Conservation (phyloP, 2,329 filamentous ascomycete genomes). For the Beauveria australis region DNA sequence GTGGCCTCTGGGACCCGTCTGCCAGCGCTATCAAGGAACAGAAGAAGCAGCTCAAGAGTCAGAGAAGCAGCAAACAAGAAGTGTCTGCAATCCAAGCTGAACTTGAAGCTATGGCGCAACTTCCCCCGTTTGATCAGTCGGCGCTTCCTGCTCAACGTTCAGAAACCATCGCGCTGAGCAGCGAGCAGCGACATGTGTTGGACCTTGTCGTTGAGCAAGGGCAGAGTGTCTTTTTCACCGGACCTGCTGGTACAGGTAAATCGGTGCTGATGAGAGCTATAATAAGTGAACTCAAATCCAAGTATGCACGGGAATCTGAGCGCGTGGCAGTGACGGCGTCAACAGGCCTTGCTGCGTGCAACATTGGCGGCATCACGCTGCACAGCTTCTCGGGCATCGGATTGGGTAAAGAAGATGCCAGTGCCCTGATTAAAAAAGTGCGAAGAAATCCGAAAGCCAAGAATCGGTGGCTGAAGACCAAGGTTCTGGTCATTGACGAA, state of each 20-base stretch:
- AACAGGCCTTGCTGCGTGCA: constrained; percentile 90
- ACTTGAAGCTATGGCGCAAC: constrained; percentile 24
- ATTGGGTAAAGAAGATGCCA: constrained; percentile 79
- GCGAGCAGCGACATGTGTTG: constrained; percentile 78
- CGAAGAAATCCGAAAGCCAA: constrained; percentile 81
- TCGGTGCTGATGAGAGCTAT: constrained; percentile 92
- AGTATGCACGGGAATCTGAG: constrained; percentile 69
- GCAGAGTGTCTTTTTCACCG: constrained; percentile 95
- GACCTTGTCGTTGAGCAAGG: constrained; percentile 71
- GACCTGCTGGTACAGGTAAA: constrained; percentile 93
- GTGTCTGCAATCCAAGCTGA: constrained; percentile 31
- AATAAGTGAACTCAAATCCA: constrained; percentile 70
- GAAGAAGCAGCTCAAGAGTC: constrained; percentile 64
- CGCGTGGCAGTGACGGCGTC: constrained; percentile 89
- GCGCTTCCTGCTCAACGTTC: constrained; percentile 32
- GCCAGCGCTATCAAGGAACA: constrained; percentile 69
- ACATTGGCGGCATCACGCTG: constrained; percentile 89
- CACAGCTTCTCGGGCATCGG: constrained; percentile 97
- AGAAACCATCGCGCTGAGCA: constrained; percentile 61
- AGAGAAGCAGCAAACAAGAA: constrained; percentile 24
- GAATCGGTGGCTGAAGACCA: constrained; percentile 80
- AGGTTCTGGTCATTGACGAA: constrained; percentile 84
- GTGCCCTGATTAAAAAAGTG: constrained; percentile 81
- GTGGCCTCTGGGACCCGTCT: constrained; percentile 60
- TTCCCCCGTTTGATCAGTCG: constrained; percentile 24